phyloP scores from a whole-genome alignment of 1,139 yeast genomes.

The Geotrichum europaeum region DNA sequence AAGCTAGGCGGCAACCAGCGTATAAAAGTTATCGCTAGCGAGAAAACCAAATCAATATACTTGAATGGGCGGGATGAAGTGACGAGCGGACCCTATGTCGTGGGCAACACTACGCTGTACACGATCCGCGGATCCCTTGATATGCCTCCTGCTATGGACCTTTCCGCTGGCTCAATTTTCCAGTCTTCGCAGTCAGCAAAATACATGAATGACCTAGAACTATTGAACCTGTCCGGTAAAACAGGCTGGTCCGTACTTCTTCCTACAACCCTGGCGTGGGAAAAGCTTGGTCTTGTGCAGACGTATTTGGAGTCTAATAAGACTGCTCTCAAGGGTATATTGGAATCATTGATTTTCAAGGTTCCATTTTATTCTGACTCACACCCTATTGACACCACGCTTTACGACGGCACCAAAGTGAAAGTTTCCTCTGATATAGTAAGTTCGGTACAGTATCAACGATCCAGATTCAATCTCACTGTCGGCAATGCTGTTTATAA shows the following conservation, averaged over 20 bases:
- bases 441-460: background rate
- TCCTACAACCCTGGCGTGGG: slow-evolving; percentile 80
- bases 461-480: slow-evolving; percentile 21
- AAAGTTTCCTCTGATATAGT: slow-evolving; percentile 14
- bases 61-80: slow-evolving; percentile 43
- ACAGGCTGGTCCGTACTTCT: slow-evolving; percentile 70
- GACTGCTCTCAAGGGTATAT: slow-evolving; percentile 44
- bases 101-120: slow-evolving; percentile 60
- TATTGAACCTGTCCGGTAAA: slow-evolving; percentile 43
- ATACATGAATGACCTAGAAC: slow-evolving; percentile 45
- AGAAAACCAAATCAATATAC: slow-evolving; percentile 35
- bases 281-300: slow-evolving; percentile 52
- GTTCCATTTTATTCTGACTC: slow-evolving; percentile 66
- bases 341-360: slow-evolving; percentile 57
- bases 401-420: slow-evolving; percentile 37
- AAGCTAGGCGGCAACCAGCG: slow-evolving; percentile 46
- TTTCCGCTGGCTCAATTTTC: slow-evolving; percentile 50
- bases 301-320: slow-evolving; percentile 53
- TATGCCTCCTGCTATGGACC: slow-evolving; percentile 48
- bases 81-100: slow-evolving; percentile 39
- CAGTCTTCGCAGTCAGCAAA: slow-evolving; percentile 48
- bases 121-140: slow-evolving; percentile 53
- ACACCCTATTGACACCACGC: slow-evolving; percentile 27
- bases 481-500: slow-evolving; percentile 27
- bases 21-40: slow-evolving; percentile 35